Evolutionary conservation across 345 rosid species (phyloP).

Genomic region (Turnera subulata): DNA sequence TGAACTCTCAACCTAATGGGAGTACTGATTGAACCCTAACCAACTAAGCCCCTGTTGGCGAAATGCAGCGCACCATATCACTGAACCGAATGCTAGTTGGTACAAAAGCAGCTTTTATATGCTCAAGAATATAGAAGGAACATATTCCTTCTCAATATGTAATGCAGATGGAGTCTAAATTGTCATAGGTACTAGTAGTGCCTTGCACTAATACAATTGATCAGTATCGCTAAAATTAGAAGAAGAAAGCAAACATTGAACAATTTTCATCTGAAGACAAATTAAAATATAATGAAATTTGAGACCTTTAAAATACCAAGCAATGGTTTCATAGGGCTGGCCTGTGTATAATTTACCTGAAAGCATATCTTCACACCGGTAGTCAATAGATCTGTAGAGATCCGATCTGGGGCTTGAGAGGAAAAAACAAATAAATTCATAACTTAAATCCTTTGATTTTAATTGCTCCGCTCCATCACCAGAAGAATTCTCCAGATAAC

Average conservation of each 20-base stretch:
- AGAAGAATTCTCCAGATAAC: constrained; percentile 27
- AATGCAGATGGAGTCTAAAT: background rate
- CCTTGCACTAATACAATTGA: background rate
- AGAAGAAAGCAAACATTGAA: background rate
- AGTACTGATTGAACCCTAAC: too few species aligned
- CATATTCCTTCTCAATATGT: background rate
- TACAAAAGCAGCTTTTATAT: too few species aligned
- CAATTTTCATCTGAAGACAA: background rate
- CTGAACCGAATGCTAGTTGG: too few species aligned
- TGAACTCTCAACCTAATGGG: too few species aligned
- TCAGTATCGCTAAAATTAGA: background rate
- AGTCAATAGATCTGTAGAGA: constrained; percentile 79
- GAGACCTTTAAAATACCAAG: background rate
- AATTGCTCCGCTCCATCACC: constrained; percentile 31
- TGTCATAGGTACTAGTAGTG: background rate
- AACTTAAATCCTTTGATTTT: constrained; percentile 61
- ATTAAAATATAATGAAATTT: background rate
- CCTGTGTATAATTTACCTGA: constrained; percentile 40
- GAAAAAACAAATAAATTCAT: constrained; percentile 78
- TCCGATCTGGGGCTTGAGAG: constrained; percentile 76
- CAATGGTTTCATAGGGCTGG: background rate
- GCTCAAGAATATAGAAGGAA: too few species aligned
- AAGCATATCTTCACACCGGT: constrained; percentile 91
- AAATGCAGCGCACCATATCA: too few species aligned
- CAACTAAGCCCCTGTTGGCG: too few species aligned